These are phyloP conservation scores for Cryptococcus deneoformans DNA, from an alignment of 1,284 basidiomycete species.

Conservation along the genomic window DNA sequence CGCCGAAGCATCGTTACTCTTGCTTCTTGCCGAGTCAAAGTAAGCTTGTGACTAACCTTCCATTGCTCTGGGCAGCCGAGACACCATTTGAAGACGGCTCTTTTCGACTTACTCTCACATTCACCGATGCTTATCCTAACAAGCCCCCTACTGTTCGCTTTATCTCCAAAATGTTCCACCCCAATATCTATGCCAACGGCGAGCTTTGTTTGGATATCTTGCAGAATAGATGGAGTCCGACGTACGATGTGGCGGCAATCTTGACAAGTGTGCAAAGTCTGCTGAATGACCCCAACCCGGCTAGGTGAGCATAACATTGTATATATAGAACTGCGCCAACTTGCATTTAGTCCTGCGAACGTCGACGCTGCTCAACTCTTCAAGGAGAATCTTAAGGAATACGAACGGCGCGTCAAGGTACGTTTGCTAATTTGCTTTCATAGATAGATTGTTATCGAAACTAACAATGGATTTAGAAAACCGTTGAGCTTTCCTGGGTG, in stretches of 20 bases:
- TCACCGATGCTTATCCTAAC: constrained; percentile 98
- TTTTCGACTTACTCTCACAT: constrained; percentile 91
- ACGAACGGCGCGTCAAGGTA: constrained; percentile 84
- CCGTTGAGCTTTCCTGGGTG: constrained; percentile 87
- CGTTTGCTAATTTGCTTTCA: constrained; percentile 8
- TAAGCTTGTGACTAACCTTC: background rate
- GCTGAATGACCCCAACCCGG: constrained; percentile 96
- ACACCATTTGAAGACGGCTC: constrained; percentile 99
- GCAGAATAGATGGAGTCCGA: constrained; percentile 97
- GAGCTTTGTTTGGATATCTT: constrained; percentile 97
- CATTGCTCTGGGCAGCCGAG: constrained; percentile 62
- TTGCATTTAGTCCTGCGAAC: constrained; percentile 75
- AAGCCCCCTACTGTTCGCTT: constrained; percentile 98
- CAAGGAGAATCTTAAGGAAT: constrained; percentile 98
- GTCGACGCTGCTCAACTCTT: constrained; percentile 96
- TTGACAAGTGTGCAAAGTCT: constrained; percentile 93
- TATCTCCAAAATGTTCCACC: constrained; percentile 97
- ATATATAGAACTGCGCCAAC: background rate
- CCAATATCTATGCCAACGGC: constrained; percentile 97
- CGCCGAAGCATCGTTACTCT: background rate
- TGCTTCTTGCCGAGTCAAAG: background rate
- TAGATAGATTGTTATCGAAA: background rate
- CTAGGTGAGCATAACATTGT: constrained; percentile 54
- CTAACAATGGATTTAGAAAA: constrained; percentile 42
- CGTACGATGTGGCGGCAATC: constrained; percentile 98